Conservation (phyloP, 805 yeast species). For the Candida namnaoensis region DNA sequence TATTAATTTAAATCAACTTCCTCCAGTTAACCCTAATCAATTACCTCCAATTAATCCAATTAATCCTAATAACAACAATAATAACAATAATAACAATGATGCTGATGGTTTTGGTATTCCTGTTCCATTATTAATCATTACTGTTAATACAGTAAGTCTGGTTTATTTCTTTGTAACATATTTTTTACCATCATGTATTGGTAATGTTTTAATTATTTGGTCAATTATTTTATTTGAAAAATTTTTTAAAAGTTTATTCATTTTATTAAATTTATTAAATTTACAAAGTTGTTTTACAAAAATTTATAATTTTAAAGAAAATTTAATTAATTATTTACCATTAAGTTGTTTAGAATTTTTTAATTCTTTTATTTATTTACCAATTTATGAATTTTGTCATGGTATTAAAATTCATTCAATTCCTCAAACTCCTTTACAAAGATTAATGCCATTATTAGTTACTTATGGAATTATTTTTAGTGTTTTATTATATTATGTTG, state of each 20-base stretch:
- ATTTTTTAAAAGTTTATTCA: slow-evolving; percentile 1
- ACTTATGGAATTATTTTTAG: slow-evolving; percentile 24
- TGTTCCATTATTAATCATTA: no score
- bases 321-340: no score
- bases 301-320: no score
- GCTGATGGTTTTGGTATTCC: no score
- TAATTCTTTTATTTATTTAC: slow-evolving; percentile 6
- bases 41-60: no score
- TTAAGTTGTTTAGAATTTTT: background rate
- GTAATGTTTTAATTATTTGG: slow-evolving; percentile 20
- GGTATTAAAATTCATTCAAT: slow-evolving; percentile 13
- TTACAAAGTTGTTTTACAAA: no score
- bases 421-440: slow-evolving; percentile 26
- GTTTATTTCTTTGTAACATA: slow-evolving; percentile 33
- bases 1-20: no score
- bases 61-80: no score
- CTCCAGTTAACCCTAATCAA: no score
- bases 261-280: background rate
- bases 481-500: slow-evolving; percentile 22
- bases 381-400: slow-evolving; percentile 9
- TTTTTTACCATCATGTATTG: slow-evolving; percentile 39
- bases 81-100: no score
- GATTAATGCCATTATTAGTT: slow-evolving; percentile 25
- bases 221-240: slow-evolving; percentile 5
- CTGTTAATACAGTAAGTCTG: slow-evolving; percentile 16